These are phyloP conservation scores for Populus ilicifolia DNA, from an alignment of 345 rosid genomes.

Conservation along the genomic window DNA sequence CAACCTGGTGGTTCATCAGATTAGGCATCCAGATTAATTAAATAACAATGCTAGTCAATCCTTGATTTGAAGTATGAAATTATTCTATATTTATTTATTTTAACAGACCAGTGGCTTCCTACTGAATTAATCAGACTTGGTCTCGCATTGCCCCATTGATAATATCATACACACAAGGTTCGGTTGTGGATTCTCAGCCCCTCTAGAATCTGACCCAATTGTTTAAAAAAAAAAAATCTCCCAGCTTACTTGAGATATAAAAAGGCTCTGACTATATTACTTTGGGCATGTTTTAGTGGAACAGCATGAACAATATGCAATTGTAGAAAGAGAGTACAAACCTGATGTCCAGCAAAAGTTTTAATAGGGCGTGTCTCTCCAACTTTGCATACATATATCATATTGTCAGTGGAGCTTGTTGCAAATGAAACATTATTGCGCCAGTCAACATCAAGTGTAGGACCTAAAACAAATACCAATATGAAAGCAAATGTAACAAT, in stretches of 20 bases:
- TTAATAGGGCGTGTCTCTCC: conserved; percentile 76
- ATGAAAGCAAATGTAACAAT: conserved; percentile 6
- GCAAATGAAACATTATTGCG: conserved; percentile 94
- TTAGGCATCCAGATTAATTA: neutral
- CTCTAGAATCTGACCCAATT: neutral
- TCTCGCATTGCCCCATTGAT: neutral
- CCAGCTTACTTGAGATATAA: neutral
- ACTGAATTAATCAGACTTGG: neutral
- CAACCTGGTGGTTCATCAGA: conserved; percentile 1
- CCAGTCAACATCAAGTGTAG: conserved; percentile 99
- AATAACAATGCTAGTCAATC: neutral
- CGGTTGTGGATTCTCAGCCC: neutral
- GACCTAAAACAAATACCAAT: conserved; percentile 47
- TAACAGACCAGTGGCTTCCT: neutral
- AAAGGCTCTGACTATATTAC: neutral
- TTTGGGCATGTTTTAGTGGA: neutral
- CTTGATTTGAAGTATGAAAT: neutral
- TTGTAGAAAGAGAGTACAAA: conserved; percentile 25
- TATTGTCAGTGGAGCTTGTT: conserved; percentile 87
- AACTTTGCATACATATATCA: conserved; percentile 94
- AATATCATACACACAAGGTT: neutral
- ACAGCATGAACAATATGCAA: conserved; percentile 2
- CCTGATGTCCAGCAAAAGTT: conserved; percentile 92
- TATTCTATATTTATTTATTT: neutral
- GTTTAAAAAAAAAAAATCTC: neutral